Percentiles rank a stretch among this genome's conserved stretches.
These are phyloP conservation scores for Mycosphaerelloides madeirae DNA, from an alignment of 2,329 filamentous ascomycete genomes.

Conservation along the genomic window DNA sequence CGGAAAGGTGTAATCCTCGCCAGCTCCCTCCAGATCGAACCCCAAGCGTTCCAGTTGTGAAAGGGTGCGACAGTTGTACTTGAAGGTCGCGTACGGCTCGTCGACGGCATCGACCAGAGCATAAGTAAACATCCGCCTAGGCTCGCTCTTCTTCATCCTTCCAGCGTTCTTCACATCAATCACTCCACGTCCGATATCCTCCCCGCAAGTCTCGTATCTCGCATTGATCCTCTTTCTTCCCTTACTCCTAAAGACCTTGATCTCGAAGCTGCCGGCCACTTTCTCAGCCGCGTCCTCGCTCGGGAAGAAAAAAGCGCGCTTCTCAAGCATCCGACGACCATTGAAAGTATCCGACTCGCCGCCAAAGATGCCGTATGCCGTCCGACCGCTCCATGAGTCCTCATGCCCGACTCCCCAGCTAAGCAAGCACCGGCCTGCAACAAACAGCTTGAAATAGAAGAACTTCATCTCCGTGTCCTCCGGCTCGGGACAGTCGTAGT, in stretches of 20 bases:
- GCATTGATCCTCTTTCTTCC: conserved; percentile 37
- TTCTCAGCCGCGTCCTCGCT: conserved; percentile 15
- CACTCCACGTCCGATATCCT: neutral
- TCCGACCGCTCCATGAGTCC: conserved; percentile 41
- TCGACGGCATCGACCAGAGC: conserved; percentile 47
- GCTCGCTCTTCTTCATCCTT: conserved; percentile 34
- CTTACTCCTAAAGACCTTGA: conserved; percentile 39
- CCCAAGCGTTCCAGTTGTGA: conserved; percentile 8
- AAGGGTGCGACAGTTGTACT: conserved; percentile 27
- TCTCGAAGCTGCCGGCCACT: conserved; percentile 34
- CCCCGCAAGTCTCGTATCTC: conserved; percentile 18
- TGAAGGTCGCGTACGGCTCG: conserved; percentile 45
- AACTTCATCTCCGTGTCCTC: conserved; percentile 7
- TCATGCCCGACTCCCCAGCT: conserved; percentile 43
- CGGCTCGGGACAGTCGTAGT: conserved; percentile 32
- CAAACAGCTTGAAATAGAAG: conserved; percentile 46
- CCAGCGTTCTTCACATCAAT: conserved; percentile 23
- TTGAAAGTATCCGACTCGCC: conserved; percentile 26
- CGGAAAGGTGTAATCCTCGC: conserved; percentile 1
- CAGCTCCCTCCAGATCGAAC: neutral
- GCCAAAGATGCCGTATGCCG: conserved; percentile 42
- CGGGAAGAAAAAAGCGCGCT: conserved; percentile 39
- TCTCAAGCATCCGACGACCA: conserved; percentile 35
- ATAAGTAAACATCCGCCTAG: conserved; percentile 46
- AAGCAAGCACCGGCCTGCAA: conserved; percentile 36